Conservation (phyloP, 768 basidiomycete species). For the Leccinum incarnatum region DNA sequence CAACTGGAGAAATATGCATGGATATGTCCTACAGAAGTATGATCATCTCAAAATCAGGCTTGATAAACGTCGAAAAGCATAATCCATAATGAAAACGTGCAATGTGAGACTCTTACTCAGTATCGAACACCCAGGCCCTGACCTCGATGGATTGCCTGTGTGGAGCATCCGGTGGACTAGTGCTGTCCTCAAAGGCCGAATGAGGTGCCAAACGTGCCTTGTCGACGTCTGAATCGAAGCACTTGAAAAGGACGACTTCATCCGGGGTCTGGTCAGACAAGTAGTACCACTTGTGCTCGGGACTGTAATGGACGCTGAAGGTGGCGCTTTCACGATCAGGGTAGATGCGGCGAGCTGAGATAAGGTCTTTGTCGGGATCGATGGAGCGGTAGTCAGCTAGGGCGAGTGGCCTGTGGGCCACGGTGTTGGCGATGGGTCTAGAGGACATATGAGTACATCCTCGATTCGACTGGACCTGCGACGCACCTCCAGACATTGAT, state of each 20-base stretch:
- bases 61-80: too few relatives aligned
- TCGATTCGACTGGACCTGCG: neutral
- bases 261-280: neutral
- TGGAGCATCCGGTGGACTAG: neutral
- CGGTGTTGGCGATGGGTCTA: neutral
- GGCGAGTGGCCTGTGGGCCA: neutral
- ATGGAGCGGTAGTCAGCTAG: neutral
- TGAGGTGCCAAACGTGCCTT: neutral
- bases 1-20: too few relatives aligned
- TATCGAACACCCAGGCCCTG: neutral
- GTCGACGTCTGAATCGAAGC: neutral
- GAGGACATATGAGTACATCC: neutral
- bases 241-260: neutral
- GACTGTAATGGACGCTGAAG: neutral
- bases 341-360: neutral
- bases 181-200: neutral
- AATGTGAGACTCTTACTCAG: neutral
- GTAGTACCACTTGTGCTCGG: neutral
- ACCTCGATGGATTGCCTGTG: neutral
- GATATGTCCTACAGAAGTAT: too few relatives aligned
- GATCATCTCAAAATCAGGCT: too few relatives aligned
- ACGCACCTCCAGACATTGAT: conserved; percentile 44
- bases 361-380: neutral
- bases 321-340: neutral
- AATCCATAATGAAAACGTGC: too few relatives aligned